Conservation (phyloP, 257 asterid species). For the Capsicum pubescens region DNA sequence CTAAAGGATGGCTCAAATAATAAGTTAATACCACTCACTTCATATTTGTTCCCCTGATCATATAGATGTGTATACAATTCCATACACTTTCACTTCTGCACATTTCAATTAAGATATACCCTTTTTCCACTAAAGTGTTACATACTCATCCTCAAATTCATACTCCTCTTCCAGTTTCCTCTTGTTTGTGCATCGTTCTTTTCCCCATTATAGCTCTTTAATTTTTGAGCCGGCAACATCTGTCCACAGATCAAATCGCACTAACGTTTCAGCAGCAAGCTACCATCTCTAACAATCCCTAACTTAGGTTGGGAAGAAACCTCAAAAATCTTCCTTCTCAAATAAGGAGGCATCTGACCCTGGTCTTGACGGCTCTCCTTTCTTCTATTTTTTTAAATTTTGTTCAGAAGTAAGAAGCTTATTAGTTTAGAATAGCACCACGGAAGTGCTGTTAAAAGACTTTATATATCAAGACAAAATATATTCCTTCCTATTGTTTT, state of each 20-base stretch:
- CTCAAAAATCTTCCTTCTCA: not conserved
- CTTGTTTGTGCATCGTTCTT: not conserved
- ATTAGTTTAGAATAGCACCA: too few species aligned
- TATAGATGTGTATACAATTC: not conserved
- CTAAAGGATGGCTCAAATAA: not conserved
- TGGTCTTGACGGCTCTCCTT: not conserved
- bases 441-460: too few species aligned
- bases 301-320: not conserved
- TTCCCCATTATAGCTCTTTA: not conserved
- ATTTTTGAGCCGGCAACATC: not conserved
- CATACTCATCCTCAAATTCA: not conserved
- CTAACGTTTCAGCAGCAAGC: not conserved
- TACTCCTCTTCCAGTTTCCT: not conserved
- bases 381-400: too few species aligned
- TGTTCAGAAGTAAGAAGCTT: too few species aligned
- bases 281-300: constrained; percentile 1
- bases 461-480: too few species aligned
- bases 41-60: not conserved
- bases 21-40: not conserved
- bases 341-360: not conserved
- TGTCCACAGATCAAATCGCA: not conserved
- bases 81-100: not conserved
- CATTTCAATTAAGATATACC: not conserved
- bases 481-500: too few species aligned
- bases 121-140: not conserved